phyloP scores from a whole-genome alignment of 139 green algal genomes.

The Yamagishiella unicocca region DNA sequence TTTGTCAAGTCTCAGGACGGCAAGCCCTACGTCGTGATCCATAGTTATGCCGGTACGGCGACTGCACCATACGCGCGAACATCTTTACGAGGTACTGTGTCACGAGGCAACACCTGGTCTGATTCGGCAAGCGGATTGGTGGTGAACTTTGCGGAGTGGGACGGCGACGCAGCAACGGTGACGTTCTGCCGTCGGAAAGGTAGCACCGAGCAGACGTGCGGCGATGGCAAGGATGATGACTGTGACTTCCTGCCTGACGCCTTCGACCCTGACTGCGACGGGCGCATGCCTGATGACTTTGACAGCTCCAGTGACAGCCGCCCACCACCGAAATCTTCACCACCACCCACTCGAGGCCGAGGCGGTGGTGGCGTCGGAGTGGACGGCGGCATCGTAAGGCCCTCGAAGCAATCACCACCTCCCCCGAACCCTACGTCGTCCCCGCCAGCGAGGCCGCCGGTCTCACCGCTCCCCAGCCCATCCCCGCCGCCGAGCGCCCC shows the following conservation, averaged over 20 bases:
- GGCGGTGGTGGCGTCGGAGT: background rate
- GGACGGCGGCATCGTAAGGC: too few relatives aligned
- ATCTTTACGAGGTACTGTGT: background rate
- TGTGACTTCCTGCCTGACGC: constrained; percentile 2
- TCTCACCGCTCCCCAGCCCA: background rate
- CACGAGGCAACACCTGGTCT: background rate
- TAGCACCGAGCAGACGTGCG: background rate
- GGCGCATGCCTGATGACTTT: too few relatives aligned
- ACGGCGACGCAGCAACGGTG: background rate
- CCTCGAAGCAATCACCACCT: too few relatives aligned
- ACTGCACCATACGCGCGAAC: background rate
- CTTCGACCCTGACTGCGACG: background rate
- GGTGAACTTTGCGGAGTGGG: background rate
- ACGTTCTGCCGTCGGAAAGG: background rate
- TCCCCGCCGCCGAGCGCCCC: too few relatives aligned
- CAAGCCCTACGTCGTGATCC: background rate
- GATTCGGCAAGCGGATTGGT: background rate
- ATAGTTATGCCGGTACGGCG: constrained; percentile 2
- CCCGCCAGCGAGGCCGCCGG: too few relatives aligned
- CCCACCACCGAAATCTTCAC: too few relatives aligned
- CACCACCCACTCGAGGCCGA: too few relatives aligned
- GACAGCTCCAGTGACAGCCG: too few relatives aligned
- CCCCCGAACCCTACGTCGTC: too few relatives aligned
- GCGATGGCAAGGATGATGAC: constrained; percentile 28
- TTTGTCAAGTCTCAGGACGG: background rate